Evolutionary conservation across 208 protist species (phyloP).

Genomic region (Spongospora subterranea): DNA sequence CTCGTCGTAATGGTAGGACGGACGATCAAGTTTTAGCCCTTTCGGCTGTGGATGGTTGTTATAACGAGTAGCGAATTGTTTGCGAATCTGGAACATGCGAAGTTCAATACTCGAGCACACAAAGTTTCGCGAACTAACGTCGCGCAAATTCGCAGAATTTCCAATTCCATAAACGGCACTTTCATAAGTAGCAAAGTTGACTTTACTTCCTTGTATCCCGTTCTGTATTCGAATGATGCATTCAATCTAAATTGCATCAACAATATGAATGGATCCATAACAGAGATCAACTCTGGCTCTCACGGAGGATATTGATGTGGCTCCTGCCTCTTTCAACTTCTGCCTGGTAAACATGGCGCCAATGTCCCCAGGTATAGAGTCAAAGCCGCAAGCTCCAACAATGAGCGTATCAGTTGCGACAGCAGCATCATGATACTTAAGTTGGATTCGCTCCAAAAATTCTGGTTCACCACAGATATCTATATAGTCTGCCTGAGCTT

Average conservation of each 20-base stretch:
- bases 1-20: not conserved
- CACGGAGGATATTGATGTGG: not conserved
- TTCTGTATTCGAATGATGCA: not conserved
- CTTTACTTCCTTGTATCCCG: not conserved
- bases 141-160: not conserved
- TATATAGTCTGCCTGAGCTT: conserved; percentile 35
- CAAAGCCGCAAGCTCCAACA: conserved; percentile 51
- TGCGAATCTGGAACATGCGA: not conserved
- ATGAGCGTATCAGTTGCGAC: not conserved
- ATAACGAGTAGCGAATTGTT: not conserved
- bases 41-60: not conserved
- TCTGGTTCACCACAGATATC: conserved; percentile 56
- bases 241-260: not conserved
- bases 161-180: conserved; percentile 6
- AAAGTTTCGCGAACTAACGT: not conserved
- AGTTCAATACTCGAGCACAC: not conserved
- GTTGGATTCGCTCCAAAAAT: conserved; percentile 31
- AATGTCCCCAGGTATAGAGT: conserved; percentile 50
- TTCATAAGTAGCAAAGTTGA: conserved; percentile 41
- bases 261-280: not conserved
- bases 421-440: conserved; percentile 7
- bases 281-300: not conserved
- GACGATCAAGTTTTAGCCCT: not conserved
- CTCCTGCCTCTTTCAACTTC: not conserved
- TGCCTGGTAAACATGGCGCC: not conserved